phyloP scores from a whole-genome alignment of 768 basidiomycete genomes.

The Podaxis sp. region DNA sequence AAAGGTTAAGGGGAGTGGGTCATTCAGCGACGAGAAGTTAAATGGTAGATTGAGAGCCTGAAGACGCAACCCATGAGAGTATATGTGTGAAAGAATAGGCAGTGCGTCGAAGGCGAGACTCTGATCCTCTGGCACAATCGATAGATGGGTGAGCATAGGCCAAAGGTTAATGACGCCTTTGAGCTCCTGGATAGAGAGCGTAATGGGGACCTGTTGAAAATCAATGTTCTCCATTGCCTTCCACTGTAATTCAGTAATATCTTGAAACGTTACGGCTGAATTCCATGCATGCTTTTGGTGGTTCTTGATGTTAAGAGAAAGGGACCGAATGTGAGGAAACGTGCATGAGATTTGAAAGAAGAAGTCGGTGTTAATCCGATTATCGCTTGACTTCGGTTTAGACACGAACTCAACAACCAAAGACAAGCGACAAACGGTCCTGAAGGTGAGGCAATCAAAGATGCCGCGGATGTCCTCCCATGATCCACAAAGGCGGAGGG shows the following conservation, averaged over 20 bases:
- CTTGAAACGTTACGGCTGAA: neutral
- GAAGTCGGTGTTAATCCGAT: neutral
- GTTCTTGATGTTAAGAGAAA: neutral
- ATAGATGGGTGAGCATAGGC: neutral
- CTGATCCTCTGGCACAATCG: neutral
- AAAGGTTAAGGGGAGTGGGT: neutral
- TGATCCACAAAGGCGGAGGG: neutral
- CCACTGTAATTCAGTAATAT: neutral
- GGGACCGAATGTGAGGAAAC: neutral
- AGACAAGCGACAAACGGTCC: neutral
- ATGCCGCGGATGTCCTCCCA: neutral
- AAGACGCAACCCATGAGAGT: neutral
- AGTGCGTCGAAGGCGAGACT: neutral
- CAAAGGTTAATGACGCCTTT: neutral
- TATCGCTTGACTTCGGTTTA: neutral
- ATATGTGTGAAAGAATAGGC: neutral
- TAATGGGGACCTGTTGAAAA: neutral
- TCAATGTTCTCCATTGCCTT: neutral
- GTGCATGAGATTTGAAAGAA: neutral
- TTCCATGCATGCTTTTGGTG: neutral
- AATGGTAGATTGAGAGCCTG: neutral
- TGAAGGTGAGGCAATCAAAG: neutral
- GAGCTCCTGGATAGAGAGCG: neutral
- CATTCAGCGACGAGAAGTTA: neutral
- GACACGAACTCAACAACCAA: neutral